Evolutionary conservation across 2,329 filamentous ascomycete species (phyloP).

Genomic region (Aspergillus ochraceoroseus): DNA sequence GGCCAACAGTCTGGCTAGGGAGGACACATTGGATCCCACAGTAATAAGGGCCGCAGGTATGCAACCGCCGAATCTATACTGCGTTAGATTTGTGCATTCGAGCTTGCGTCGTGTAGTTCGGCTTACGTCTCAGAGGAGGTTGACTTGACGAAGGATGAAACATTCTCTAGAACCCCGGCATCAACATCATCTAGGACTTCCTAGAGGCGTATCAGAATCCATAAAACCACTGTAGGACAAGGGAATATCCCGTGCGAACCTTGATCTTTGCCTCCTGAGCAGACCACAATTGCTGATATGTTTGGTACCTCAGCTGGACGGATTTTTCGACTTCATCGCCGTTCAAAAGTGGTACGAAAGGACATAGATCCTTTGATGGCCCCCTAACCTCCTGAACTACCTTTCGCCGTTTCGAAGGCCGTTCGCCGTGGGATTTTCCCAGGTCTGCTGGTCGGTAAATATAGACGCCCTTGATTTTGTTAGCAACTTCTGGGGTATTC

Average conservation of each 20-base stretch:
- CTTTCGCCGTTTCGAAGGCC: slow-evolving; percentile 56
- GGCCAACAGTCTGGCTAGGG: slow-evolving; percentile 37
- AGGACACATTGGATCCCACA: slow-evolving; percentile 43
- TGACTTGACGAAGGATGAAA: slow-evolving; percentile 37
- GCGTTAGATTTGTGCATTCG: no score
- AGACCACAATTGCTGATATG: slow-evolving; percentile 40
- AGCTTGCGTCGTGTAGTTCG: no score
- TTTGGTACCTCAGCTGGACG: slow-evolving; percentile 34
- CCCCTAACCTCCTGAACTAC: slow-evolving; percentile 40
- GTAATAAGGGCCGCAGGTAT: slow-evolving; percentile 43
- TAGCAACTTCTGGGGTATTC: slow-evolving; percentile 12
- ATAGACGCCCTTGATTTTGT: slow-evolving; percentile 53
- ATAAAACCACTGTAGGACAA: neutral
- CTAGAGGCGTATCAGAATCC: slow-evolving; percentile 22
- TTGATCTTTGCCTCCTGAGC: slow-evolving; percentile 39
- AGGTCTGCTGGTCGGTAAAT: slow-evolving; percentile 54
- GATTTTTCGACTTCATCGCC: slow-evolving; percentile 35
- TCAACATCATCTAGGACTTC: slow-evolving; percentile 39
- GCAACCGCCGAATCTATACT: slow-evolving; percentile 35
- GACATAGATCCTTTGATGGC: slow-evolving; percentile 15
- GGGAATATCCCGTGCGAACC: slow-evolving; percentile 21
- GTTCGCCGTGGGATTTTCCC: slow-evolving; percentile 34
- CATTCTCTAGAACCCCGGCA: slow-evolving; percentile 36
- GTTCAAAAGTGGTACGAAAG: slow-evolving; percentile 40
- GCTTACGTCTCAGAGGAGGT: slow-evolving; percentile 37